These are phyloP conservation scores for Pseudogymnoascus sp. DNA, from an alignment of 2,329 filamentous ascomycete genomes.

Conservation along the genomic window DNA sequence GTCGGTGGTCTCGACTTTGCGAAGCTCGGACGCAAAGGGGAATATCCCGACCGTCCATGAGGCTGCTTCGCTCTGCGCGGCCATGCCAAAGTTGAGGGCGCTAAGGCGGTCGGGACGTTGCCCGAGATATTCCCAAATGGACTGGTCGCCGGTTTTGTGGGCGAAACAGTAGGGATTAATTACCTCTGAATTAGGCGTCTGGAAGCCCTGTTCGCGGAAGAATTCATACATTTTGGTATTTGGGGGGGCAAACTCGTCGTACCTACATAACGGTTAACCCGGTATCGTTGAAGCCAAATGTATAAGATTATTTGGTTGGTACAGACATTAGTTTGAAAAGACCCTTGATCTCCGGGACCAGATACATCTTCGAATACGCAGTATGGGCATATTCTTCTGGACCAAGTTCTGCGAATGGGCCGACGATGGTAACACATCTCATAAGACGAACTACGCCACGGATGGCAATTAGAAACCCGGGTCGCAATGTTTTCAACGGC, in stretches of 20 bases:
- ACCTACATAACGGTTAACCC: slow-evolving; percentile 12
- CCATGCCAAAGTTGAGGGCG: slow-evolving; percentile 25
- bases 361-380: slow-evolving; percentile 19
- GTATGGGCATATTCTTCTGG: slow-evolving; percentile 22
- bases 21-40: slow-evolving; percentile 20
- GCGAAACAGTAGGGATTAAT: slow-evolving; percentile 26
- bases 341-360: slow-evolving; percentile 16
- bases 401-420: slow-evolving; percentile 18
- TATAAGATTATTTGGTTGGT: not conserved
- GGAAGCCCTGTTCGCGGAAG: slow-evolving; percentile 19
- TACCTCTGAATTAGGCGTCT: slow-evolving; percentile 17
- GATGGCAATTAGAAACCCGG: not conserved
- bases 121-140: slow-evolving; percentile 24
- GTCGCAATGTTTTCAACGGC: not conserved
- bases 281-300: not conserved
- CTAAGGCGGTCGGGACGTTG: slow-evolving; percentile 22
- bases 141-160: slow-evolving; percentile 19
- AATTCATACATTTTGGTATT: slow-evolving; percentile 20
- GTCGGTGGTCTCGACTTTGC: slow-evolving; percentile 17
- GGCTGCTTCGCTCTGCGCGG: slow-evolving; percentile 15
- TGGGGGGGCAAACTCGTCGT: slow-evolving; percentile 19
- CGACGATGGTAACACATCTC: slow-evolving; percentile 17
- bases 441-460: slow-evolving; percentile 20
- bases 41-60: slow-evolving; percentile 16
- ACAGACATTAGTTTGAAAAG: slow-evolving; percentile 19